Evolutionary conservation across 2,329 filamentous ascomycete genomes (phyloP).

Genomic region (Penicillium polonicum): DNA sequence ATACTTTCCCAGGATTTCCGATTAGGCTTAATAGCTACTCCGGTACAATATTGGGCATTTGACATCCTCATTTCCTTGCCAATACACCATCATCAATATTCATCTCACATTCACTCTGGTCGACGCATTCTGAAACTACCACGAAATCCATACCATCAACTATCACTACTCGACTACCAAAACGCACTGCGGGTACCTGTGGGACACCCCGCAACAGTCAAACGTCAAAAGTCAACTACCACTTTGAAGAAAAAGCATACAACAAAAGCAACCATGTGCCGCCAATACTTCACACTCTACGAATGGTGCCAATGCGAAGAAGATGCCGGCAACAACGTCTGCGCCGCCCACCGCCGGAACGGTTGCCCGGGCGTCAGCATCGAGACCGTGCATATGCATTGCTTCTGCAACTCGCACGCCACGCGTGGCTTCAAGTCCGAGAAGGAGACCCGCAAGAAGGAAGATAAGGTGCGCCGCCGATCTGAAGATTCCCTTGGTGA

Average conservation of each 20-base stretch:
- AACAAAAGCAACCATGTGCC: conserved; percentile 31
- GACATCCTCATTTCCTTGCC: not conserved
- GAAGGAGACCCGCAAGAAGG: conserved; percentile 30
- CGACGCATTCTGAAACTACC: not conserved
- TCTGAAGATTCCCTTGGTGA: conserved; percentile 27
- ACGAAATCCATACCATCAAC: not conserved
- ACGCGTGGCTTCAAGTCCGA: conserved; percentile 34
- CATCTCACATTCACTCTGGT: not conserved
- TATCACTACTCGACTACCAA: not conserved
- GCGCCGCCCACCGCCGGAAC: conserved; percentile 28
- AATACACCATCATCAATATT: not conserved
- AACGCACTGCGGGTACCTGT: not conserved
- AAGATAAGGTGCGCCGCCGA: conserved; percentile 21
- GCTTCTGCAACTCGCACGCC: conserved; percentile 40
- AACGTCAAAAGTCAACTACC: not conserved
- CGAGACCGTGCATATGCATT: conserved; percentile 42
- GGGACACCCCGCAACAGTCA: not conserved
- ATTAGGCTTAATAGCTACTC: not conserved
- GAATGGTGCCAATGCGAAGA: conserved; percentile 42
- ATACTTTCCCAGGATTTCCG: not conserved
- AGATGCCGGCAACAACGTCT: conserved; percentile 34
- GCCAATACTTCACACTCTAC: conserved; percentile 39
- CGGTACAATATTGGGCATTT: not conserved
- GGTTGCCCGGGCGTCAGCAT: conserved; percentile 33
- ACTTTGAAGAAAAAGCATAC: not conserved